A percentile compares a stretch with the other conserved stretches of the same genome.
Evolutionary conservation across 331 rosid species (phyloP).

Genomic region (Phaseolus coccineus): DNA sequence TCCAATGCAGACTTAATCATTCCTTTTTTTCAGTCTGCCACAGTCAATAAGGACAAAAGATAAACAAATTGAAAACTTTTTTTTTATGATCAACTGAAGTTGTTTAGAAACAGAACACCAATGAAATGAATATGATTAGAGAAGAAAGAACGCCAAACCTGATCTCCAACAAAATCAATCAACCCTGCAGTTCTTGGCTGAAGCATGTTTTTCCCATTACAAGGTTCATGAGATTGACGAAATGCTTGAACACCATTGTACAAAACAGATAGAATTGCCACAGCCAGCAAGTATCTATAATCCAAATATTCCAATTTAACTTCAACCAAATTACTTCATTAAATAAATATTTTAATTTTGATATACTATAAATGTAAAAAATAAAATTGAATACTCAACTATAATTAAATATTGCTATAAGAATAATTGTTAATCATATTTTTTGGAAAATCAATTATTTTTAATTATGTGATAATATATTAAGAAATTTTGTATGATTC

Average conservation of each 20-base stretch:
- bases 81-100: not conserved
- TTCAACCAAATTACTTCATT: conserved; percentile 18
- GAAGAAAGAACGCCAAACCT: conserved; percentile 51
- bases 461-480: not conserved
- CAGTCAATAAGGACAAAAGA: not conserved
- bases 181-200: conserved; percentile 48
- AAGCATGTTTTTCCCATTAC: conserved; percentile 48
- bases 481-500: not conserved
- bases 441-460: not conserved
- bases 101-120: not conserved
- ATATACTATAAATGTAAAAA: too few relatives aligned
- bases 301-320: conserved; percentile 16
- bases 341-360: not conserved
- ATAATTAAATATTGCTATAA: not conserved
- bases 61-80: not conserved
- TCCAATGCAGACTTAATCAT: conserved; percentile 3
- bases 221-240: conserved; percentile 59
- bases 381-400: too few relatives aligned
- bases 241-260: conserved; percentile 61
- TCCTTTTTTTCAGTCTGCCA: not conserved
- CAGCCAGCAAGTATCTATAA: conserved; percentile 66
- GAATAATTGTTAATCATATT: too few relatives aligned
- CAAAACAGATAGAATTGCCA: conserved; percentile 60
- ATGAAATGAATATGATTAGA: not conserved
- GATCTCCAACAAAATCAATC: conserved; percentile 78